Evolutionary conservation across 2,329 filamentous ascomycete species (phyloP), one percentile per base, ranked within the genome.

Genomic region (Colletotrichum higginsianum): DNA sequence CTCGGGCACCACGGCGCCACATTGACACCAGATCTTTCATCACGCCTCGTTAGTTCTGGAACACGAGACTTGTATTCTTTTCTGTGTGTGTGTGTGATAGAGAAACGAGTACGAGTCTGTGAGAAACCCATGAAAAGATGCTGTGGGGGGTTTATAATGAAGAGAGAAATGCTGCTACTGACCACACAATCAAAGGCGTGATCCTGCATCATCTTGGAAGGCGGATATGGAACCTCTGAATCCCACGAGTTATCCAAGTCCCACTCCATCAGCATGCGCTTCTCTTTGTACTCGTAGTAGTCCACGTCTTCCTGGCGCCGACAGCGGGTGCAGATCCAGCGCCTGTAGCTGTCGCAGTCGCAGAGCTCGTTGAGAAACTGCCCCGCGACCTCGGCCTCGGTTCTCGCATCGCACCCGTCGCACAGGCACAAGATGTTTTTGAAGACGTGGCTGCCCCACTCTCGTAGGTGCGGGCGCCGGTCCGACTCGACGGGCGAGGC

Each of bases 301-400:
- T 30, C 30, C 30, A 8, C 8, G 6, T 8, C 30, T 30, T 30
- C 30, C 30, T 4, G 30, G 6, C 8, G 5, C 30, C 8, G 30
- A 30, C 71, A 73, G 0, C 44, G 46, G 15, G 38, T 1, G 23
- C 73, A 74, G n/a, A 71, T 61, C 67, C 73, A 74, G 11, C 61
- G 40, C 6, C 26, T 71, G 64, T 68, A 68, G 16, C 44, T 18
- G 5, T 74, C 68, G 60, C 71, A 74, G 47, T 71, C 73, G 30
- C 73, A 73, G 4, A 57, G 40, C 12, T 73, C 63, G 47, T 57
- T 69, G 42, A 71, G 61, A 6, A 30, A 66, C 8, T 44, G 38
- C 2, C 64, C 71, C 16, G n/a, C 8, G 2, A 71, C 2, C 26
- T 71, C 50, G 5, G 46, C 8, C 35, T 73, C 64, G 12, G 38